Conservation (phyloP, 306 rosid species). For the Cucumis sativus region Cucumber_9930_V3 NC_026658.2:2234501-2235000, state of each 20-base stretch:
- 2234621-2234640: not conserved
- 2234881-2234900: constrained; percentile 35
- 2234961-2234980: not conserved
- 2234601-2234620: not conserved
- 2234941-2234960: not conserved
- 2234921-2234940: not conserved
- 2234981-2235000: not conserved
- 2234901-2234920: not conserved
- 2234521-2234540: not conserved
- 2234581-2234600: not conserved
- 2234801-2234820: constrained; percentile 24
- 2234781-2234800: constrained; percentile 24
- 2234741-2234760: constrained; percentile 49
- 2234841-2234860: constrained; percentile 69
- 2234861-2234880: constrained; percentile 36
- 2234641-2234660: not conserved
- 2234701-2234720: not conserved
- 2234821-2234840: constrained; percentile 68
- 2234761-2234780: constrained; percentile 21
- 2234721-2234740: constrained; percentile 8
- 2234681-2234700: not conserved
- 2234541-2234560: not conserved
- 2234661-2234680: not conserved
- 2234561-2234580: not conserved
- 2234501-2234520: not conserved